phyloP scores from a whole-genome alignment of 495 filamentous ascomycete genomes.

The Hypomontagnella monticulosa region DNA sequence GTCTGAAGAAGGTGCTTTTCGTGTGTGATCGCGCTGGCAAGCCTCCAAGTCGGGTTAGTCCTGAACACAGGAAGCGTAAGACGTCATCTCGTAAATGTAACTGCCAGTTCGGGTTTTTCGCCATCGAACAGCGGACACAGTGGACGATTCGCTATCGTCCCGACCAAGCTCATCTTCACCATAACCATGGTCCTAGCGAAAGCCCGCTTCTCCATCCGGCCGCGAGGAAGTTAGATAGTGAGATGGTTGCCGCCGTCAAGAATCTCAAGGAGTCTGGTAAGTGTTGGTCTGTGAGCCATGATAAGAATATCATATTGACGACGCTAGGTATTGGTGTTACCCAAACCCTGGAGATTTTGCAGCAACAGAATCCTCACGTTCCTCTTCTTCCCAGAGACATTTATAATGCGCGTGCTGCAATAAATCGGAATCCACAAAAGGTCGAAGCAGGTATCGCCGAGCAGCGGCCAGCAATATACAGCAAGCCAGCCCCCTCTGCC shows the following conservation, averaged over 20 bases:
- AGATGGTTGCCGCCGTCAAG: constrained; percentile 67
- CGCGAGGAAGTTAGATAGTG: constrained; percentile 65
- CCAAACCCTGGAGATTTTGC: constrained; percentile 64
- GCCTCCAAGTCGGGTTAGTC: constrained; percentile 61
- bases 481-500: constrained; percentile 63
- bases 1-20: constrained; percentile 67
- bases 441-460: constrained; percentile 61
- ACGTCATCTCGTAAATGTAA: constrained; percentile 67
- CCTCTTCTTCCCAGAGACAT: constrained; percentile 65
- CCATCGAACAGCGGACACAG: constrained; percentile 64
- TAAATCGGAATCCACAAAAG: constrained; percentile 66
- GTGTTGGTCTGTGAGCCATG: constrained; percentile 16
- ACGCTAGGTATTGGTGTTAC: constrained; percentile 61
- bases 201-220: constrained; percentile 65
- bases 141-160: constrained; percentile 66
- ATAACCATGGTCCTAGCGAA: constrained; percentile 66
- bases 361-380: constrained; percentile 63
- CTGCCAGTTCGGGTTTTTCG: constrained; percentile 67
- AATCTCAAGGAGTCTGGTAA: constrained; percentile 63
- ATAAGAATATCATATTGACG: constrained; percentile 31
- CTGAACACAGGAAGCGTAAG: constrained; percentile 63
- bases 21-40: constrained; percentile 66
- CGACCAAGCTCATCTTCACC: constrained; percentile 57
- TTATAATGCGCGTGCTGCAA: constrained; percentile 66
- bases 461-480: constrained; percentile 64